Conservation (phyloP, 116 monocot species). For the Iris pallida region DNA sequence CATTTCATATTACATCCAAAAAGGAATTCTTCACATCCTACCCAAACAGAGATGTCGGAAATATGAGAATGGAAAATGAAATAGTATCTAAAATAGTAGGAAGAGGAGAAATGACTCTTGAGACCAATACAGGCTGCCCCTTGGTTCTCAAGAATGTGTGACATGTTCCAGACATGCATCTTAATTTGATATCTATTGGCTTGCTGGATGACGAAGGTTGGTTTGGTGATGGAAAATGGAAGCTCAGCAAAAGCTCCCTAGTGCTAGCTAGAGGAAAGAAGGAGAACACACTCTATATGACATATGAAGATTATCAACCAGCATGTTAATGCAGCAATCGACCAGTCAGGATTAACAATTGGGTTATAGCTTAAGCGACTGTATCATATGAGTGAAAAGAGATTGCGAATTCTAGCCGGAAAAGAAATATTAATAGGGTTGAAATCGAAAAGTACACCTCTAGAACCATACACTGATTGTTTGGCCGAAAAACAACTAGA, state of each 20-base stretch:
- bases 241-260: background rate
- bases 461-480: too few species aligned
- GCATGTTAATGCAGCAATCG: too few species aligned
- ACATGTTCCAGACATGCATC: background rate
- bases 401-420: too few species aligned
- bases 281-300: background rate
- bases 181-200: conserved; percentile 3
- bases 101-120: background rate
- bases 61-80: conserved; percentile 10
- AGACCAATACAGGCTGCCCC: background rate
- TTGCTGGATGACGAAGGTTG: too few species aligned
- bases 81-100: background rate
- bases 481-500: too few species aligned
- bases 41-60: background rate
- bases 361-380: too few species aligned
- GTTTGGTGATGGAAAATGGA: too few species aligned
- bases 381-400: too few species aligned
- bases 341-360: too few species aligned
- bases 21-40: conserved; percentile 8
- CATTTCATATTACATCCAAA: background rate
- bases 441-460: too few species aligned
- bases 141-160: background rate
- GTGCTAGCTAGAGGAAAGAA: conserved; percentile 11
- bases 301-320: background rate
- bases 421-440: too few species aligned